Evolutionary conservation across 352 stramenopile genomes (phyloP).

Genomic region (Pythium monospermum): DNA sequence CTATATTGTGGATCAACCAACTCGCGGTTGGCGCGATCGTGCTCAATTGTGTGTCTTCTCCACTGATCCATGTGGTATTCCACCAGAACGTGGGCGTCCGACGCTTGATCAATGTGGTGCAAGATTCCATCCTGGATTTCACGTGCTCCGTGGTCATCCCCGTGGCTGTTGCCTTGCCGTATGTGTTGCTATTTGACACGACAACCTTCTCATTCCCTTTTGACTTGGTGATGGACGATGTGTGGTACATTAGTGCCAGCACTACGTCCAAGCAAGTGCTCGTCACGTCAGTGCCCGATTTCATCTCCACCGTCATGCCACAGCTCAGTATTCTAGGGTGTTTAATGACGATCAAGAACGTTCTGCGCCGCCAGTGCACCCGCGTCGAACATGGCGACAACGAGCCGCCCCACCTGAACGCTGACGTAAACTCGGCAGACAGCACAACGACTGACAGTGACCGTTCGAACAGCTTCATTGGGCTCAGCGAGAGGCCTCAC

Average conservation of each 20-base stretch:
- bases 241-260: slow-evolving; percentile 9
- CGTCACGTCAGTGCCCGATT: slow-evolving; percentile 14
- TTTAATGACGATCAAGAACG: background rate
- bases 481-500: too few species aligned
- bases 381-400: too few species aligned
- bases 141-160: slow-evolving; percentile 2
- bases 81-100: background rate
- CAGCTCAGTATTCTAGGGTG: slow-evolving; percentile 2
- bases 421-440: too few species aligned
- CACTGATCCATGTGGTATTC: background rate
- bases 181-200: slow-evolving; percentile 5
- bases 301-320: slow-evolving; percentile 6
- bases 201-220: background rate
- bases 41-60: background rate
- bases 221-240: slow-evolving; percentile 3
- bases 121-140: too few species aligned
- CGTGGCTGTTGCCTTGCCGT: slow-evolving; percentile 4
- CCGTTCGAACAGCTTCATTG: too few species aligned
- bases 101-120: too few species aligned
- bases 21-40: slow-evolving; percentile 6
- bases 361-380: background rate
- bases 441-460: too few species aligned
- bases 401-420: too few species aligned
- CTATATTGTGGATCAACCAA: slow-evolving; percentile 18
- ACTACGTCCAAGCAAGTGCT: slow-evolving; percentile 10